Evolutionary conservation across 176 grass and related monocot genomes (phyloP).

Genomic region (Triticum urartu): DNA sequence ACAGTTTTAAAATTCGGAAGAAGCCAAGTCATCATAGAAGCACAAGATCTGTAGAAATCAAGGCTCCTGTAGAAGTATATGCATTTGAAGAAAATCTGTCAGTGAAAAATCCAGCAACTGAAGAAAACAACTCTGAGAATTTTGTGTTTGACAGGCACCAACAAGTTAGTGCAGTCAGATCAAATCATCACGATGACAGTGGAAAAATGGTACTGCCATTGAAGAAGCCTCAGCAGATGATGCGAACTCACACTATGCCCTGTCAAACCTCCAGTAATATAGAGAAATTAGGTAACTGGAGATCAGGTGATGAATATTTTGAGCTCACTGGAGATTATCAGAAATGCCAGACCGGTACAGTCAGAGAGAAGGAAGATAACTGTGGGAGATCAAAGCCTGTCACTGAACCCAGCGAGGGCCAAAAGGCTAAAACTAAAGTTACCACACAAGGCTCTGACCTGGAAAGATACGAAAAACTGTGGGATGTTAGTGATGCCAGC

Average conservation of each 20-base stretch:
- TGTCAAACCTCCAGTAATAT: constrained; percentile 41
- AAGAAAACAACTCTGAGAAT: constrained; percentile 29
- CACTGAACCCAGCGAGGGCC: constrained; percentile 3
- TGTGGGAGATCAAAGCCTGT: not conserved
- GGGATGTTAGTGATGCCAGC: constrained; percentile 42
- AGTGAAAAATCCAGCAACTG: constrained; percentile 20
- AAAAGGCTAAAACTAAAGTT: constrained; percentile 43
- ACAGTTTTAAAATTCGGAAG: constrained; percentile 75
- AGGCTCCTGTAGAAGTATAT: constrained; percentile 35
- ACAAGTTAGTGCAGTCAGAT: constrained; percentile 10
- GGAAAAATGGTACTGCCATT: constrained; percentile 27
- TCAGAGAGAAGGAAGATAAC: constrained; percentile 17
- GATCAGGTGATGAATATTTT: constrained; percentile 75
- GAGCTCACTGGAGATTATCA: constrained; percentile 56
- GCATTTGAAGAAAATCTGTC: constrained; percentile 18
- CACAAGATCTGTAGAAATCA: constrained; percentile 47
- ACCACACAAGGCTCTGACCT: constrained; percentile 28
- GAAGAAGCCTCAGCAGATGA: constrained; percentile 37
- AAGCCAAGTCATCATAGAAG: constrained; percentile 45
- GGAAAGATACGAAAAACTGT: constrained; percentile 43
- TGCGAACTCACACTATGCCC: constrained; percentile 29
- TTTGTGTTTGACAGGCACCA: constrained; percentile 28
- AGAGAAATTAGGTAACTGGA: constrained; percentile 79
- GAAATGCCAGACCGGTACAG: constrained; percentile 31
- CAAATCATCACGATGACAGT: constrained; percentile 32